Evolutionary conservation across 2,329 filamentous ascomycete species (phyloP).

Genomic region (Fusarium ambrosium): DNA sequence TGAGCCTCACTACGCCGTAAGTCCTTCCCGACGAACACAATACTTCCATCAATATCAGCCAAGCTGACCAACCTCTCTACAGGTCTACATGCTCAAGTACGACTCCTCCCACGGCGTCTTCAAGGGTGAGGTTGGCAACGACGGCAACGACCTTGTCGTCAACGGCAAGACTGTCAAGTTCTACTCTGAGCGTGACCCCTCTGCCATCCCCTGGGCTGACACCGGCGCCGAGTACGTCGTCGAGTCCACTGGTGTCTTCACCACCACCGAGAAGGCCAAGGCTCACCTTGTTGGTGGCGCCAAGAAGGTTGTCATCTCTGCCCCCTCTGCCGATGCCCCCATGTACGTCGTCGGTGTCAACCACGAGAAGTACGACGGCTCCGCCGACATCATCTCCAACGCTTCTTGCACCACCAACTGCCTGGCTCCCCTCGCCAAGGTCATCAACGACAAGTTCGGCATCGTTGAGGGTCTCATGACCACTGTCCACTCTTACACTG

Average conservation of each 20-base stretch:
- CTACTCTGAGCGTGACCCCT: constrained; percentile 92
- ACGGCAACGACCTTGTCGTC: constrained; percentile 80
- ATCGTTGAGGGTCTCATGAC: constrained; percentile 99
- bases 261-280: constrained; percentile 95
- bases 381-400: constrained; percentile 96
- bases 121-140: constrained; percentile 88
- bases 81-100: constrained; percentile 99
- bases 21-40: constrained; percentile 56
- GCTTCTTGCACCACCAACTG: constrained; percentile 99
- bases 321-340: constrained; percentile 93
- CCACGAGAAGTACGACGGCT: constrained; percentile 91
- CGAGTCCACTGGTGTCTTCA: constrained; percentile 99
- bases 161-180: constrained; percentile 97
- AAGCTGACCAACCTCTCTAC: constrained; percentile 23
- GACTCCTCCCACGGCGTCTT: constrained; percentile 97
- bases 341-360: constrained; percentile 99
- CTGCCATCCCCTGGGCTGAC: constrained; percentile 89
- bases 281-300: constrained; percentile 96
- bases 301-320: constrained; percentile 97
- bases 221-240: constrained; percentile 93
- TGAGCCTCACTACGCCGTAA: constrained; percentile 95
- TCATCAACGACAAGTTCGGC: constrained; percentile 97
- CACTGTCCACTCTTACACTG: constrained; percentile 99
- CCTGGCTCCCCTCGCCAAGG: constrained; percentile 98
- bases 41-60: constrained; percentile 3